Conservation (phyloP, 805 yeast species). For the Komagataella phaffii region DNA sequence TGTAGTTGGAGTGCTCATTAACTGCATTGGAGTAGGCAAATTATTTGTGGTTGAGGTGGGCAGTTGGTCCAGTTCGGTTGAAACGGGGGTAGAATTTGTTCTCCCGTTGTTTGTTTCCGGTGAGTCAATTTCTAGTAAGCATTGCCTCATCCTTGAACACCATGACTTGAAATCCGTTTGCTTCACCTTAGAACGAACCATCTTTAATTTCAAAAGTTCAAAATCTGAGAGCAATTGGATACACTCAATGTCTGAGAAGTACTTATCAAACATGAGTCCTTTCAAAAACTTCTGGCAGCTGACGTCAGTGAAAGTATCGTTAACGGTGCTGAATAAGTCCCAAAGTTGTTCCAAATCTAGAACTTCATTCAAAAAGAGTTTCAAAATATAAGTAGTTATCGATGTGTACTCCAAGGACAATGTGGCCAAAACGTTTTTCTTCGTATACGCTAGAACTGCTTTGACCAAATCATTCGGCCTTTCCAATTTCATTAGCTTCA, state of each 20-base stretch:
- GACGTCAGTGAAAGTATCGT: not conserved
- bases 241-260: not conserved
- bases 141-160: not conserved
- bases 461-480: not conserved
- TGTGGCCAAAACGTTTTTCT: not conserved
- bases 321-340: not conserved
- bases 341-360: not conserved
- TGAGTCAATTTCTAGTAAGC: not conserved
- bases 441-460: not conserved
- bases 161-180: not conserved
- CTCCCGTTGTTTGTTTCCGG: not conserved
- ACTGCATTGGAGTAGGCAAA: slow-evolving; percentile 4
- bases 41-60: slow-evolving; percentile 6
- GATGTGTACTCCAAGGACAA: not conserved
- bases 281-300: not conserved
- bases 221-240: not conserved
- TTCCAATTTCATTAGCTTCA: not conserved
- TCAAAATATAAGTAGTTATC: not conserved
- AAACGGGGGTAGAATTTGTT: not conserved
- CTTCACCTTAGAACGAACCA: not conserved
- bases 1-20: not conserved
- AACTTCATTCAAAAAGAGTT: not conserved
- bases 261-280: not conserved
- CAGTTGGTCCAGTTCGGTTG: slow-evolving; percentile 2
- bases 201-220: not conserved